Evolutionary conservation across 2,329 filamentous ascomycete genomes (phyloP).

Genomic region (Claviceps pusilla): DNA sequence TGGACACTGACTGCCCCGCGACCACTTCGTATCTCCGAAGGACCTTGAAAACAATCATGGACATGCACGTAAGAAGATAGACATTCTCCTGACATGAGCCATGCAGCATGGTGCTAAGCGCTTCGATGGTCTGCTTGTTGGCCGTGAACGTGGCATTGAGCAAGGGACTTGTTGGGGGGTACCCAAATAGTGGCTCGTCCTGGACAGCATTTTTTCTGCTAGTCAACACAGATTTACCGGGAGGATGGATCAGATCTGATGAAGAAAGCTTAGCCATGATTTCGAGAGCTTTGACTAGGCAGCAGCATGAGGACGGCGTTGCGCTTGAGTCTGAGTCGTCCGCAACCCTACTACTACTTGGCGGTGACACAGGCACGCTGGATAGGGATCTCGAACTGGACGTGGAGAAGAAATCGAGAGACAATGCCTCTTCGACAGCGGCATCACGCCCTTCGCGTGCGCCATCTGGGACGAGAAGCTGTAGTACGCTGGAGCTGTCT

Average conservation of each 20-base stretch:
- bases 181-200: not conserved
- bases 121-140: constrained; percentile 4
- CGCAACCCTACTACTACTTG: not conserved
- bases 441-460: not conserved
- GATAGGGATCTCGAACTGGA: not conserved
- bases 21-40: constrained; percentile 14
- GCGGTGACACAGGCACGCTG: not conserved
- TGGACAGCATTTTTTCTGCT: not conserved
- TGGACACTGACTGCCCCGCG: not conserved
- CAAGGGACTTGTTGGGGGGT: not conserved
- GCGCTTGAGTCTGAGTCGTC: not conserved
- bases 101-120: constrained; percentile 12
- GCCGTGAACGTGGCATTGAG: not conserved
- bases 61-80: constrained; percentile 16
- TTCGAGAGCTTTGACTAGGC: not conserved
- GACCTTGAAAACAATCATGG: constrained; percentile 19
- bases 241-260: not conserved
- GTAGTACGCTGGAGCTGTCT: not conserved
- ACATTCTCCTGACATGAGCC: constrained; percentile 17
- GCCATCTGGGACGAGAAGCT: not conserved
- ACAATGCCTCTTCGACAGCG: not conserved
- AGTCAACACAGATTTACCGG: not conserved
- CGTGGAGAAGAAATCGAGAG: not conserved
- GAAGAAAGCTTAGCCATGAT: constrained; percentile 1
- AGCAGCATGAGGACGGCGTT: not conserved